Conservation (phyloP, 164 flowering plant genomes). For the Aristolochia fimbriata region DNA sequence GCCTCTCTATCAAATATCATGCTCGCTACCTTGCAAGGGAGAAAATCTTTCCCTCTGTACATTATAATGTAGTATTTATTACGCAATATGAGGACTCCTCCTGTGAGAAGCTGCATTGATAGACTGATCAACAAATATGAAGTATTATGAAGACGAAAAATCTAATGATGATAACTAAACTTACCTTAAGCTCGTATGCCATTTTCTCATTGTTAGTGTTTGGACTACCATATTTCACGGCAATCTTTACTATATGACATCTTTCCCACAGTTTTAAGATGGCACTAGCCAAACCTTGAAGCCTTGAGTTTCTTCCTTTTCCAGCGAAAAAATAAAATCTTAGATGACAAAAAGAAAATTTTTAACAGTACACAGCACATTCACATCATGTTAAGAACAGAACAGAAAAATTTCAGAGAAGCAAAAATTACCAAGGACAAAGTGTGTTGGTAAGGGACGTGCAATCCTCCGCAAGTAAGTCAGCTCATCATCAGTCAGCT, state of each 20-base stretch:
- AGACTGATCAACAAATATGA: no score
- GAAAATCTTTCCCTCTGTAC: slow-evolving; percentile 88
- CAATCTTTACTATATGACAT: slow-evolving; percentile 71
- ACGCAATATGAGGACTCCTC: slow-evolving; percentile 73
- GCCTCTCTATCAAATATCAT: slow-evolving; percentile 50
- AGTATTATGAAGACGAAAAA: no score
- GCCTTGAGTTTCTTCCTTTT: slow-evolving; percentile 72
- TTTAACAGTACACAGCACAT: no score
- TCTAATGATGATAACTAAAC: slow-evolving; percentile 10
- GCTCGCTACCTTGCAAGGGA: slow-evolving; percentile 48
- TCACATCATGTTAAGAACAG: no score
- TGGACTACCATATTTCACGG: slow-evolving; percentile 71
- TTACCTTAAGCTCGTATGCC: slow-evolving; percentile 92
- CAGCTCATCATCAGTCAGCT: slow-evolving; percentile 62
- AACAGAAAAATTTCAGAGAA: no score
- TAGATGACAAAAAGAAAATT: neutral
- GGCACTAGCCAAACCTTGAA: slow-evolving; percentile 89
- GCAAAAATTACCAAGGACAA: slow-evolving; percentile 64
- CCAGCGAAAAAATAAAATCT: slow-evolving; percentile 8
- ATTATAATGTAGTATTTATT: slow-evolving; percentile 72
- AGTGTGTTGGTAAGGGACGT: slow-evolving; percentile 74
- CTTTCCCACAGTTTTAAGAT: slow-evolving; percentile 89
- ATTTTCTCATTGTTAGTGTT: slow-evolving; percentile 67
- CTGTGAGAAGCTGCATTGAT: slow-evolving; percentile 71
- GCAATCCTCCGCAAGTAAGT: slow-evolving; percentile 82